Evolutionary conservation across 305 asterid genomes (phyloP).

Genomic region (Andrographis paniculata): DNA sequence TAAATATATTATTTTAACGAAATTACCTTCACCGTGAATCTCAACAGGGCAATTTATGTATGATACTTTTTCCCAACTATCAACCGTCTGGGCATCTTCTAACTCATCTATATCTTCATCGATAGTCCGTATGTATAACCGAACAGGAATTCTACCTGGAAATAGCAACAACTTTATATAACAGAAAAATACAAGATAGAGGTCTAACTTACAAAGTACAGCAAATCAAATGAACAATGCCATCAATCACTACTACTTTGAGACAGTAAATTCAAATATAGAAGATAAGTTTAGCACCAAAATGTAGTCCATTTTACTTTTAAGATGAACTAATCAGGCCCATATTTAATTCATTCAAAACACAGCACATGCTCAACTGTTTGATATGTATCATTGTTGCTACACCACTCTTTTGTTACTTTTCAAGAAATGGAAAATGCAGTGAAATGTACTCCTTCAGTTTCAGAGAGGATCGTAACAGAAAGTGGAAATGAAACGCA

Average conservation of each 20-base stretch:
- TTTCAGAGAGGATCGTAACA: constrained; percentile 10
- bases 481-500: constrained; percentile 10
- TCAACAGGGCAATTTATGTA: constrained; percentile 81
- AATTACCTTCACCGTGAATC: constrained; percentile 54
- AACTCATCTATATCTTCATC: constrained; percentile 53
- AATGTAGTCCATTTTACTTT: no score
- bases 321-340: no score
- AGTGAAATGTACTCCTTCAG: constrained; percentile 14
- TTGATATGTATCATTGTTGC: constrained; percentile 3
- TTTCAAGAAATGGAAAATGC: constrained; percentile 15
- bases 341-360: background rate
- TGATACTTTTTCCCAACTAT: constrained; percentile 74
- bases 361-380: background rate
- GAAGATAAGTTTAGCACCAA: constrained; percentile 1
- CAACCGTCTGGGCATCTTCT: constrained; percentile 50
- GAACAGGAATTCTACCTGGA: constrained; percentile 83
- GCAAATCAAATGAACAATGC: no score
- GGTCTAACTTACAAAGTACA: constrained; percentile 1
- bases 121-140: constrained; percentile 54
- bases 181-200: constrained; percentile 9
- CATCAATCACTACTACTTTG: constrained; percentile 6
- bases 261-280: constrained; percentile 9
- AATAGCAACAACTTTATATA: constrained; percentile 16
- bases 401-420: constrained; percentile 9
- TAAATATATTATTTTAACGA: background rate